Base-by-base conservation (phyloP, 2,329 filamentous ascomycete species). In the Cladophialophora bantiana region DNA sequence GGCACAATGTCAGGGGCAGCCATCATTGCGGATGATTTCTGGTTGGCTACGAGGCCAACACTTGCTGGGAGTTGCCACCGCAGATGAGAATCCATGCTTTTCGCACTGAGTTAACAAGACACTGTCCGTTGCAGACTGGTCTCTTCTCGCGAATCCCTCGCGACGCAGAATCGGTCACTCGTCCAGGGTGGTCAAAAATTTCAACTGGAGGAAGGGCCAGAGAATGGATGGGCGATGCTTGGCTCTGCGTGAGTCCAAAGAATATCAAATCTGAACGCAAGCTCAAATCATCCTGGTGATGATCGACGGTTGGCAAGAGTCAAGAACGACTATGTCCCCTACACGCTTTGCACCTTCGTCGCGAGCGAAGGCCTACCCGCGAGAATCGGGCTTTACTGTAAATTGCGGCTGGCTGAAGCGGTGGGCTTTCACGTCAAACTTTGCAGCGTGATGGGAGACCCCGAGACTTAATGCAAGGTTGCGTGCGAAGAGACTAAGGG, bases 401-500 rank as follows among this genome's bases (percentile, higher is more conserved):
- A 36, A 31, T 55, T 34, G 52, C 31, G 52, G 52, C 59, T 59
- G 57, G 61, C 61, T 58, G 52, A 45, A 64, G 54, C 12, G 35
- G 54, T 18, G 31, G 31, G n/a, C 40, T 38, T 63, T 64, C 38
- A 64, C 61, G 54, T 64, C 54, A 64, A 64, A 58, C 20, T 15
- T 61, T 61, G 7, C 6, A n/a, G 32, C 9, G 20, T 18, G 38
- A 42, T 50, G 57, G 52, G 15, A 45, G 12, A 55, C 31, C 31
- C 50, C 48, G 59, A 45, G 50, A 18, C 26, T 48, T 36, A 18
- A 42, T 15, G 20, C 59, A 59, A 59, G 56, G 35, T n/a, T 42
- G n/a, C 38, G 48, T 18, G 57, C 31, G 13, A 59, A 59, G 7
- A 48, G 3, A 18, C 26, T 10, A 31, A 38, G 38, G 18, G 57